Base-by-base conservation (phyloP, 805 yeast genomes). In the Zygotorulaspora florentina region DNA sequence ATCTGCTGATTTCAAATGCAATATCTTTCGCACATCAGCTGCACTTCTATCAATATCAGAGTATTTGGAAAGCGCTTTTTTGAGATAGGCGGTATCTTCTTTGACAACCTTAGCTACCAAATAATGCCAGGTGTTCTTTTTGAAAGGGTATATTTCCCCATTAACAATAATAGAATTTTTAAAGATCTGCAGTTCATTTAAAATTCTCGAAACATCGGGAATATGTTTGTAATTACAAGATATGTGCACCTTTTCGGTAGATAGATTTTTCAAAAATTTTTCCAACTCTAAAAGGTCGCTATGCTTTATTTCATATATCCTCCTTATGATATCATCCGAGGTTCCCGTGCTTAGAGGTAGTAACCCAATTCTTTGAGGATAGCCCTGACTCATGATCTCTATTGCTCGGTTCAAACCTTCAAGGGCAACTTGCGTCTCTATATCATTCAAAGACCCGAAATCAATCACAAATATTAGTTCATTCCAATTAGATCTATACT, bases 321-420 rank as follows among this genome's bases (percentile, higher is more conserved):
- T 55, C 9, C 51, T 55, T 9, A 62, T 44, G 3, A 59, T 43
- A 5, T 43, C 41, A 30, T 59, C 61, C 2, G 50, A 51, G 15
- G 48, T 52, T 8, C 51, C 54, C 2, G 56, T 50, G 23, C 55
- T 49, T 2, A 85, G 47, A 0, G 98, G 96, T n/a, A 91, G 69
- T 2, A 91, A 51, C 6, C 97, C 99, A 42, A 91, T 59, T 62
- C 90, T 84, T 52, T 89, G 85, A 0, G 96, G 87, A 13, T 85
- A 72, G 1, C 80, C 79, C 35, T 77, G 74, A 10, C 74, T 56
- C 2, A 80, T 68, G 2, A 76, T 63, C 20, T 73, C 70, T 2
- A 83, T 56, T 28, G 80, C 68, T 8, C 82, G 69, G 15, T 75
- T 64, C 25, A 82, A 62, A 1, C 75, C 77, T 13, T 68, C 60